Conservation (phyloP, 768 basidiomycete genomes). For the Boletus insuetus region DNA sequence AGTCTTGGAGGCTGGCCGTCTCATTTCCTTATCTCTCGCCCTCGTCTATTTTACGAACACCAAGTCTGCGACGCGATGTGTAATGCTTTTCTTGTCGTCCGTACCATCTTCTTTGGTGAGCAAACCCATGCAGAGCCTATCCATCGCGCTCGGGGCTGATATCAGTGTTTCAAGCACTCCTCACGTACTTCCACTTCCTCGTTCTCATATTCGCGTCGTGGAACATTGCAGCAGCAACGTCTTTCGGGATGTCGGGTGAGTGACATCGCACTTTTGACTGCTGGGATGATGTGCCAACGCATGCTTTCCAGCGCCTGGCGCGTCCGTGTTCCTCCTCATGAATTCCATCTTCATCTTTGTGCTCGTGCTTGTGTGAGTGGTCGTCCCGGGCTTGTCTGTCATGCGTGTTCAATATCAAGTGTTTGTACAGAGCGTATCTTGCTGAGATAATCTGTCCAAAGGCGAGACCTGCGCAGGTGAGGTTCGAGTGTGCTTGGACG, state of each 20-base stretch:
- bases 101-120: constrained; percentile 59
- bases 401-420: neutral
- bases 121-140: neutral
- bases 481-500: constrained; percentile 58
- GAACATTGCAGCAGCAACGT: constrained; percentile 45
- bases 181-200: constrained; percentile 51
- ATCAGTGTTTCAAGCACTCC: constrained; percentile 29
- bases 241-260: constrained; percentile 39
- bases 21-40: neutral
- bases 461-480: constrained; percentile 40
- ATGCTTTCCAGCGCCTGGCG: constrained; percentile 39
- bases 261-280: neutral
- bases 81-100: constrained; percentile 55
- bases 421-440: constrained; percentile 28
- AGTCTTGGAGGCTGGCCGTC: constrained; percentile 8
- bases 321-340: constrained; percentile 48
- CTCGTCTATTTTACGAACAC: constrained; percentile 11
- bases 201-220: constrained; percentile 55
- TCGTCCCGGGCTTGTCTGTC: neutral
- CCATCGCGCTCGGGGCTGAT: neutral
- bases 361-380: constrained; percentile 32
- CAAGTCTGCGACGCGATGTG: constrained; percentile 32
- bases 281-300: neutral
- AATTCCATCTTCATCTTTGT: constrained; percentile 39
- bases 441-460: constrained; percentile 36